phyloP scores from a whole-genome alignment of 768 basidiomycete genomes.

The Kwoniella sp. region DNA sequence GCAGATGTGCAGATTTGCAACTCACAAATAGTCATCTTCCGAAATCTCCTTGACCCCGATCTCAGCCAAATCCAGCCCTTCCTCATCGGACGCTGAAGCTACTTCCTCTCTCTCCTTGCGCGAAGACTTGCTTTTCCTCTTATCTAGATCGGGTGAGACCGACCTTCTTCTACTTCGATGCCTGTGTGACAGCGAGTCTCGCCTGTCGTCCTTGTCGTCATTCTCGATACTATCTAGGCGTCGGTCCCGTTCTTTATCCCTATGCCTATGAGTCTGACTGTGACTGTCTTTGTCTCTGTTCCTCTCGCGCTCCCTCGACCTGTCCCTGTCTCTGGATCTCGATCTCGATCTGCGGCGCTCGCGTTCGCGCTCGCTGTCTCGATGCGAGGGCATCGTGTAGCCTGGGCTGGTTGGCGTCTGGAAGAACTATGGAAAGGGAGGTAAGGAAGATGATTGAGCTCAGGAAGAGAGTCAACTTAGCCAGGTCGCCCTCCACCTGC shows the following conservation, averaged over 20 bases:
- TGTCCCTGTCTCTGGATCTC: conserved; percentile 3
- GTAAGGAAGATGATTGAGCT: no score
- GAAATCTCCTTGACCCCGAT: conserved; percentile 64
- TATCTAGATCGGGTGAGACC: conserved; percentile 20
- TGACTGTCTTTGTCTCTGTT: background rate
- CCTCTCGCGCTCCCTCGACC: conserved; percentile 1
- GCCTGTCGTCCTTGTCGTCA: background rate
- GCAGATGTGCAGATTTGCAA: background rate
- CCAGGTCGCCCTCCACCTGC: no score
- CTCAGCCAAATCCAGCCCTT: conserved; percentile 58
- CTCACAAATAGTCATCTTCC: conserved; percentile 78
- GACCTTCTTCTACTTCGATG: conserved; percentile 14
- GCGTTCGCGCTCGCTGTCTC: conserved; percentile 5
- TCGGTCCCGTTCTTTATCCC: conserved; percentile 16
- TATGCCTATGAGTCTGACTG: background rate
- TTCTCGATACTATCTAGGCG: conserved; percentile 8
- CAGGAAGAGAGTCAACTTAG: no score
- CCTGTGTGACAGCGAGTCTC: conserved; percentile 7
- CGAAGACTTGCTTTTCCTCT: conserved; percentile 14
- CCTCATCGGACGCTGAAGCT: conserved; percentile 30
- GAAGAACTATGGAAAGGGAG: no score
- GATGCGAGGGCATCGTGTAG: conserved; percentile 9
- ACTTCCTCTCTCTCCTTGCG: conserved; percentile 19
- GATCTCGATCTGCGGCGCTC: conserved; percentile 16
- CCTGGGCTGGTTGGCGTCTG: no score